Evolutionary conservation across 2,329 filamentous ascomycete genomes (phyloP).

Genomic region (Cercospora sp.): DNA sequence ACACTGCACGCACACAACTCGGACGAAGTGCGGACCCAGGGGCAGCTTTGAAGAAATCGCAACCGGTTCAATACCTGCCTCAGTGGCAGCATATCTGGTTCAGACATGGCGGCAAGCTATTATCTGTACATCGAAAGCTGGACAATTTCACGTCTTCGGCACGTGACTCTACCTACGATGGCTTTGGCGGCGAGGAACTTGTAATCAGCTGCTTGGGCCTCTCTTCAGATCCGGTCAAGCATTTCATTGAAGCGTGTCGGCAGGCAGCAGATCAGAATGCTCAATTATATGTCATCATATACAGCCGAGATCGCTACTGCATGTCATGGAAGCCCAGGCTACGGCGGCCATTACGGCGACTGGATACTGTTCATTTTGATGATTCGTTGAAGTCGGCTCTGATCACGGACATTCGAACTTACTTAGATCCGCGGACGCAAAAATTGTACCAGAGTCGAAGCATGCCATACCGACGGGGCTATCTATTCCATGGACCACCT

Average conservation of each 20-base stretch:
- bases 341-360: conserved; percentile 61
- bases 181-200: conserved; percentile 30
- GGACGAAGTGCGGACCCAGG: conserved; percentile 26
- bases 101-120: conserved; percentile 22
- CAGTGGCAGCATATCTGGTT: conserved; percentile 31
- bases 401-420: conserved; percentile 71
- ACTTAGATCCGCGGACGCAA: conserved; percentile 66
- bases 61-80: conserved; percentile 28
- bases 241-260: conserved; percentile 45
- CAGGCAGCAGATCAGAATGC: conserved; percentile 41
- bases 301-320: conserved; percentile 43
- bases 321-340: conserved; percentile 35
- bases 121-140: conserved; percentile 21
- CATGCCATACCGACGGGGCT: conserved; percentile 79
- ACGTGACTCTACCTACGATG: conserved; percentile 28
- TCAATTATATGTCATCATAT: conserved; percentile 44
- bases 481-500: conserved; percentile 70
- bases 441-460: conserved; percentile 79
- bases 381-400: conserved; percentile 62
- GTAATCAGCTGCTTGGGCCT: conserved; percentile 48
- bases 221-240: conserved; percentile 48
- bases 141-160: conserved; percentile 25
- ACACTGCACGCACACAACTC: conserved; percentile 29
- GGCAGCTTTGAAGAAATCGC: conserved; percentile 28
- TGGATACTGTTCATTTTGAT: conserved; percentile 72